Percentiles rank a stretch among this genome's conserved stretches.
These are phyloP conservation scores for Alternaria hordeiaustralica DNA, from an alignment of 2,329 filamentous ascomycete species.

Conservation along the genomic window DNA sequence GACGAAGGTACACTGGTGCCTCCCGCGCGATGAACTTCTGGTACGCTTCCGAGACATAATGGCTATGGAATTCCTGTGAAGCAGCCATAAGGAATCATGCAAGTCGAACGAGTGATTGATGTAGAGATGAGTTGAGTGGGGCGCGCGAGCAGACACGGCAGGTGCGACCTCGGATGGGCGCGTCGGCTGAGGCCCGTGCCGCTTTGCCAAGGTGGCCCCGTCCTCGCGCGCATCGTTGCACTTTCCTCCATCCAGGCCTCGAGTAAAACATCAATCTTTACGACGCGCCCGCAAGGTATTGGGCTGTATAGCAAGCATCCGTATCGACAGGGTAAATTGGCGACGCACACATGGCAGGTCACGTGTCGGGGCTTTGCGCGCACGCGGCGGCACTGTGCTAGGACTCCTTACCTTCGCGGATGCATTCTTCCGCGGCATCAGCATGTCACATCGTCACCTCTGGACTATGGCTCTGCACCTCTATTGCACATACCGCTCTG, in stretches of 20 bases:
- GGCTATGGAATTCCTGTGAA: background rate
- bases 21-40: background rate
- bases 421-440: background rate
- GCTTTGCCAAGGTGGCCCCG: background rate
- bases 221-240: background rate
- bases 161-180: background rate
- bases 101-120: background rate
- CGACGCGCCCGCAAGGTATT: background rate
- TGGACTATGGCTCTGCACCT: background rate
- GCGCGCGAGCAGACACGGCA: background rate
- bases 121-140: background rate
- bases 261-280: background rate
- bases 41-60: background rate
- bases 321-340: background rate
- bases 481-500: background rate
- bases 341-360: background rate
- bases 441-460: background rate
- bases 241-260: background rate
- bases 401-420: background rate
- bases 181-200: background rate
- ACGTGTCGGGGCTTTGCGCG: background rate
- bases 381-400: background rate
- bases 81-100: background rate
- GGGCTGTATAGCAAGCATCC: background rate
- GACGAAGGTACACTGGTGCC: background rate